Evolutionary conservation across 768 basidiomycete species (phyloP), one percentile per base, ranked within the genome.

Genomic region (Suillus clintonianus): DNA sequence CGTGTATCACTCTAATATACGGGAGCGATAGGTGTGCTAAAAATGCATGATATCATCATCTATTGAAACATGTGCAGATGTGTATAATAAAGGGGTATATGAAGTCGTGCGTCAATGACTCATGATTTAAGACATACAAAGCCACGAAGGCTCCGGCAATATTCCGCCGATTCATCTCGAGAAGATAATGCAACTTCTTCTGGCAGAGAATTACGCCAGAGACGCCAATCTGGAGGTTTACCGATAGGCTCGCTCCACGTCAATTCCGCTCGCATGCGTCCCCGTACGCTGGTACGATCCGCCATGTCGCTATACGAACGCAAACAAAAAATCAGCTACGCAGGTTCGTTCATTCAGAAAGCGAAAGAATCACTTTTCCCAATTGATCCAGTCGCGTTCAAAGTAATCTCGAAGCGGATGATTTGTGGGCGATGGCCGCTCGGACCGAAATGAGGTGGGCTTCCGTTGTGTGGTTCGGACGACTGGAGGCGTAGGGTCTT

Each of bases 201-300:
- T 15, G 73, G 67, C 13, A 75, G 39, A 14, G 74, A 69, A 62
- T 76, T 62, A 62, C 86, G 78, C 88, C 89, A 88, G 37, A 76
- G 74, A 11, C 78, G 78, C 83, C 82, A 82, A 30, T 85, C 83
- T 0, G 87, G 84, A 17, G 74, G 72, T 34, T 84, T 81, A 15
- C 80, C 80, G 10, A 74, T 67, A 32, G 84, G 83, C 62, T 84
- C 83, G 3, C 69, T 58, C 90, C 90, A 91, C 17, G 71, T 71
- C 34, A 87, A 71, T 60, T 81, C 79, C 4, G 79, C 74, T 53
- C 75, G 74, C 34, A 90, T 76, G 55, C 77, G 76, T 17, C 78
- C 77, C 42, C 87, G 83, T 78, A 91, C 84, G 55, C 82, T 80
- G 50, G 89, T 87, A 14, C 90, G 88, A 68, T 90, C 88, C 47